Evolutionary conservation across 345 rosid species (phyloP).

Genomic region (Lenwebbia sp.): DNA sequence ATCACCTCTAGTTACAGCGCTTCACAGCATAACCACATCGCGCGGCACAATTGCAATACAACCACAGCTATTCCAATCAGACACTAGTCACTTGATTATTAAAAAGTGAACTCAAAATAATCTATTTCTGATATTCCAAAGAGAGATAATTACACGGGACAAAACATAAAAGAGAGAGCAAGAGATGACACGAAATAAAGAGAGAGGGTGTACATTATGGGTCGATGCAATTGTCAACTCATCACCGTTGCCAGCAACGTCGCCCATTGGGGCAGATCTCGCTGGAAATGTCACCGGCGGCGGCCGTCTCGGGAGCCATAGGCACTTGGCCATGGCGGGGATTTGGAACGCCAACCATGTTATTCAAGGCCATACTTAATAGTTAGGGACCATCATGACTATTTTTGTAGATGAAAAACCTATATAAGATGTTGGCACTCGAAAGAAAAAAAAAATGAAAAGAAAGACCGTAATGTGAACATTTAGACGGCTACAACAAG

Average conservation of each 20-base stretch:
- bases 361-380: not conserved
- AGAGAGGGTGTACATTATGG: not conserved
- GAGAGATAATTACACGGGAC: not conserved
- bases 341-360: too few relatives aligned
- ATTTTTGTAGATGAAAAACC: not conserved
- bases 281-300: too few relatives aligned
- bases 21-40: accelerated
- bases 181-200: not conserved
- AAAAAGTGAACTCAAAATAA: not conserved
- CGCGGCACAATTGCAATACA: not conserved
- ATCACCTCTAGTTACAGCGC: not conserved
- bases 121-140: not conserved
- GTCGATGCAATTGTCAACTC: not conserved
- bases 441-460: too few relatives aligned
- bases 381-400: not conserved
- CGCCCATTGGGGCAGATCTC: too few relatives aligned
- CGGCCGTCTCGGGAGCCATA: too few relatives aligned
- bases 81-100: not conserved
- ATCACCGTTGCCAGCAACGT: too few relatives aligned
- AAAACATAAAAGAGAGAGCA: not conserved
- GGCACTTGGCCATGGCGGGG: too few relatives aligned
- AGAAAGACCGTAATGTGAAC: not conserved
- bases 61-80: not conserved
- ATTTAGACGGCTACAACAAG: not conserved
- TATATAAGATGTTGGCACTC: not conserved